phyloP scores from a whole-genome alignment of 2,329 filamentous ascomycete species.

The Pseudogymnoascus sp. region DNA sequence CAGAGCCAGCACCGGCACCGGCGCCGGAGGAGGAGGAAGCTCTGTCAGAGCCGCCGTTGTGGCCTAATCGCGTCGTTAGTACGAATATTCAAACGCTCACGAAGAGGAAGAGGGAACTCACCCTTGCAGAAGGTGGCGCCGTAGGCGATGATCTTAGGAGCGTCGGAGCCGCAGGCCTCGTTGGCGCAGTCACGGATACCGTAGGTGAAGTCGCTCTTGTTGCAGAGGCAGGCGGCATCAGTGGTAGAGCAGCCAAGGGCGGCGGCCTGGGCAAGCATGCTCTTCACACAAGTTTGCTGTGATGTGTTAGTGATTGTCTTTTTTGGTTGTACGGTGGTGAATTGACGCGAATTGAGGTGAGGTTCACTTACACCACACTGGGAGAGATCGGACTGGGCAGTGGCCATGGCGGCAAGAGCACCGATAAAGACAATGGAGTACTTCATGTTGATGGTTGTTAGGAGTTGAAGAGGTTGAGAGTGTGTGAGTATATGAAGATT shows the following conservation, averaged over 20 bases:
- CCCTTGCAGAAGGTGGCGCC: slow-evolving; percentile 22
- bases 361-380: not conserved
- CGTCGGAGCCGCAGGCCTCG: slow-evolving; percentile 32
- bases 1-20: not conserved
- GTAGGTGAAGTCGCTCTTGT: slow-evolving; percentile 36
- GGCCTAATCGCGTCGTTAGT: not conserved
- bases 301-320: not conserved
- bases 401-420: not conserved
- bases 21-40: not conserved
- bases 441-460: not conserved
- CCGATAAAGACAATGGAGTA: not conserved
- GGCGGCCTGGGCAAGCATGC: slow-evolving; percentile 36
- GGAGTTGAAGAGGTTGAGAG: not conserved
- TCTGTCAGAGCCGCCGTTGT: not conserved
- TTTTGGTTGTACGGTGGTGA: not conserved
- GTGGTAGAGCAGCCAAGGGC: slow-evolving; percentile 33
- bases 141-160: slow-evolving; percentile 25
- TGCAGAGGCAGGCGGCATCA: slow-evolving; percentile 37
- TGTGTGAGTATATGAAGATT: not conserved
- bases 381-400: not conserved
- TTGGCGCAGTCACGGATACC: slow-evolving; percentile 41
- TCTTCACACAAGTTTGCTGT: slow-evolving; percentile 35
- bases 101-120: not conserved
- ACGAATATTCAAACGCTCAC: not conserved
- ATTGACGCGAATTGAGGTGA: not conserved